Base-by-base conservation (phyloP, 441 rosid species). In the Aquilaria agallochum region DNA sequence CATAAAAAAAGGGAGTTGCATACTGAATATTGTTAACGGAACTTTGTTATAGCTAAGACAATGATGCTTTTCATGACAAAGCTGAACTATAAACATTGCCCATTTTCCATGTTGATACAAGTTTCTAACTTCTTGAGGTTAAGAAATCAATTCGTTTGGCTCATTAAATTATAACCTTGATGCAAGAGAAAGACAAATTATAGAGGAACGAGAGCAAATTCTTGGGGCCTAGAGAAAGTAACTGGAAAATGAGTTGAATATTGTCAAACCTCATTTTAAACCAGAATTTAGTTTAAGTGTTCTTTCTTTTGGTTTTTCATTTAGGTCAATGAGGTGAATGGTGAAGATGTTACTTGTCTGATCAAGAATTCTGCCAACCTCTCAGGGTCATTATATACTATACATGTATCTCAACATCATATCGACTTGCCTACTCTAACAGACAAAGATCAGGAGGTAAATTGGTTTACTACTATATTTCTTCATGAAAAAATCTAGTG, bases 331-430 rank as follows among this genome's bases (percentile, higher is more conserved):
- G 83, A 80, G 53, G 65, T 84, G 55, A 64, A 56, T 11, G 83
- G 82, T 40, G 85, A 84, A 63, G 87, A 84, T 60, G 90, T 84
- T 60, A 76, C 80, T 76, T 84, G 87, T 66, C 70, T 73, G 31
- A 63, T 84, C 57, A 84, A 82, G 75, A 84, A 80, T 65, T 81
- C 90, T 56, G 83, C 83, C 50, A 73, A 77, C 61, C 66, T 84
- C 76, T 75, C 80, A 48, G 81, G 76, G 12, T 62, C 77, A n/a
- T 66, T 84, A 53, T 84, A 77, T 68, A 82, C 86, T 36, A 61
- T 84, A 64, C 90, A 84, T 67, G 90, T 81, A 67, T 84, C 90
- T 56, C 87, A 79, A 74, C 79, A 79, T 68, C 85, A 46, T 51
- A 84, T 84, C 12, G 75, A 84, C 63, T 63, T 79, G 67, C 85